Evolutionary conservation across 805 yeast species (phyloP).

Genomic region (Schizosaccharomyces japonicus): DNA sequence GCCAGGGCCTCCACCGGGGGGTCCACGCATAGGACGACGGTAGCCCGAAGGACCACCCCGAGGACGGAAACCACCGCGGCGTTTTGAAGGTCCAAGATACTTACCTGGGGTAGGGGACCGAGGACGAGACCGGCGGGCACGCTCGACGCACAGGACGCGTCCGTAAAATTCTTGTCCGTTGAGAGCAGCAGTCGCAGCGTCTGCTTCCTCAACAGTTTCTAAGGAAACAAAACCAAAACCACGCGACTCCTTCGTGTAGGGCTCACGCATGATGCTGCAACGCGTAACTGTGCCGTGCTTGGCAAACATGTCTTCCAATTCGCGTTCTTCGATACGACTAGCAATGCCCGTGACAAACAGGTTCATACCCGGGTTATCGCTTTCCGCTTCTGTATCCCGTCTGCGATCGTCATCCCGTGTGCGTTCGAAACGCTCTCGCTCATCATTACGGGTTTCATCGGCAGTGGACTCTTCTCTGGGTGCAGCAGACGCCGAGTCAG

Average conservation of each 20-base stretch:
- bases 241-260: constrained; percentile 21
- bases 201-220: constrained; percentile 21
- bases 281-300: constrained; percentile 14
- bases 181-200: constrained; percentile 23
- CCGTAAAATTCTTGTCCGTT: constrained; percentile 22
- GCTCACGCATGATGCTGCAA: constrained; percentile 24
- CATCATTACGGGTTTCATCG: too few species aligned
- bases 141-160: constrained; percentile 23
- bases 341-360: constrained; percentile 17
- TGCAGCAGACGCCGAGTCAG: too few species aligned
- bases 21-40: constrained; percentile 9
- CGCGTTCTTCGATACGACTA: constrained; percentile 13
- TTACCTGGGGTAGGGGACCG: constrained; percentile 19
- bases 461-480: too few species aligned
- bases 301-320: constrained; percentile 13
- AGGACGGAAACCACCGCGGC: constrained; percentile 2
- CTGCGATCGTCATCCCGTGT: too few species aligned
- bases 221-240: constrained; percentile 32
- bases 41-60: background rate
- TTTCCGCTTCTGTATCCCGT: constrained; percentile 11
- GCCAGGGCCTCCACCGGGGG: constrained; percentile 4
- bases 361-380: constrained; percentile 16
- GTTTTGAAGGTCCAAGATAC: constrained; percentile 17
- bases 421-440: too few species aligned
- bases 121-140: constrained; percentile 20